A percentile compares a stretch with the other conserved stretches of the same genome.
Conservation (phyloP, 1,139 yeast species). For the Pichia sp. region DNA sequence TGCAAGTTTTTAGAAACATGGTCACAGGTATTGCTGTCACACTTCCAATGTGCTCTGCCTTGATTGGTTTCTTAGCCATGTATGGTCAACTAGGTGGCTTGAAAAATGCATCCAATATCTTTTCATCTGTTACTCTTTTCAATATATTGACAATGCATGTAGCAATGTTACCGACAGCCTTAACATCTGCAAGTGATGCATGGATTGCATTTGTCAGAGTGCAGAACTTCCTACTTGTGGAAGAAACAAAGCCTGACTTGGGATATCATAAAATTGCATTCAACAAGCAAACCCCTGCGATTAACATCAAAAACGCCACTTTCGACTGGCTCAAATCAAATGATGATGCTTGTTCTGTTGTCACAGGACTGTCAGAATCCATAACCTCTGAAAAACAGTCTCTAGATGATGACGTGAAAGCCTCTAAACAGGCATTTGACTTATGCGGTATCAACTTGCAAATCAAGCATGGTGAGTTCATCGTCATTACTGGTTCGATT, state of each 20-base stretch:
- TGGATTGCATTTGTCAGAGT: constrained; percentile 48
- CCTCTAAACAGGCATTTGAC: constrained; percentile 31
- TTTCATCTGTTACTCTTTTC: constrained; percentile 50
- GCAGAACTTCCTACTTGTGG: constrained; percentile 41
- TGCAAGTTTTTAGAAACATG: constrained; percentile 44
- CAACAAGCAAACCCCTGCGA: constrained; percentile 34
- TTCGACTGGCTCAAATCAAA: constrained; percentile 54
- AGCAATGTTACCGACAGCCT: constrained; percentile 50
- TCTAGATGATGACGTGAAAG: background rate
- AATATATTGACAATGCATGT: constrained; percentile 50
- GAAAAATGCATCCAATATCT: constrained; percentile 39
- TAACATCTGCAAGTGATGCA: constrained; percentile 54
- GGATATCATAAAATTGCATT: constrained; percentile 19
- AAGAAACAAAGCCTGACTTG: constrained; percentile 33
- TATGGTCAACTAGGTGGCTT: constrained; percentile 35
- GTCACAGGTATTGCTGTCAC: constrained; percentile 45
- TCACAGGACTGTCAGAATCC: background rate
- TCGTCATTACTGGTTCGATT: constrained; percentile 65
- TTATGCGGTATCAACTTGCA: constrained; percentile 42
- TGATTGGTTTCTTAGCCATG: constrained; percentile 48
- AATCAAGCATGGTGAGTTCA: constrained; percentile 54
- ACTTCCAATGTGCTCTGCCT: constrained; percentile 43
- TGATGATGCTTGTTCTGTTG: constrained; percentile 26
- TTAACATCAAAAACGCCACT: constrained; percentile 48
- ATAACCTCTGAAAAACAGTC: constrained; percentile 5